Evolutionary conservation across 129 eudicot species (phyloP).

Genomic region (Lactuca saligna): DNA sequence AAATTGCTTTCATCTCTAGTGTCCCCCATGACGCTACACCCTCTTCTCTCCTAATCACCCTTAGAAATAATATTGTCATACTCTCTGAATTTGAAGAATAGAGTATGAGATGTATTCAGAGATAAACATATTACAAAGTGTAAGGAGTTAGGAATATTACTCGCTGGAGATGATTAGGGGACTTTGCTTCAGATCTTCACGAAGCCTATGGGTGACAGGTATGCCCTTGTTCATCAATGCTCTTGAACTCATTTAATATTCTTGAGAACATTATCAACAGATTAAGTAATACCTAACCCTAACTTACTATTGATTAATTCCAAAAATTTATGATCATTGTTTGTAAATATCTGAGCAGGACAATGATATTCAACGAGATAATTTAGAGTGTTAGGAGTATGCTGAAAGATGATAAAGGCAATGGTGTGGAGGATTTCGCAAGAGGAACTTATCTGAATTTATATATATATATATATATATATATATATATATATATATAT

Average conservation of each 20-base stretch:
- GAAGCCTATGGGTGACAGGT: conserved; percentile 97
- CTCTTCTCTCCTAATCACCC: too few relatives aligned
- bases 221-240: conserved; percentile 1
- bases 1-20: too few relatives aligned
- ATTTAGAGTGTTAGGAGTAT: conserved; percentile 96
- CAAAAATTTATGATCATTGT: background rate
- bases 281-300: too few relatives aligned
- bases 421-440: conserved; percentile 98
- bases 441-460: conserved; percentile 93
- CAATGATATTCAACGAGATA: conserved; percentile 84
- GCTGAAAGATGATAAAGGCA: too few relatives aligned
- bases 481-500: too few relatives aligned
- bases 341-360: conserved; percentile 54
- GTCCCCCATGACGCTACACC: too few relatives aligned
- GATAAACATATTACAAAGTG: too few relatives aligned
- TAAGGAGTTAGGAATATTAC: conserved; percentile 94
- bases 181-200: conserved; percentile 92
- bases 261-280: too few relatives aligned
- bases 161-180: conserved; percentile 95
- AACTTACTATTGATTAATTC: too few relatives aligned
- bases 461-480: too few relatives aligned
- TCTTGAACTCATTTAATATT: background rate
- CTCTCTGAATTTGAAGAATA: conserved; percentile 63
- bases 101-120: conserved; percentile 71
- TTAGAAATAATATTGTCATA: too few relatives aligned